Evolutionary conservation across 2,329 filamentous ascomycete genomes (phyloP).

Genomic region (Aspergillus neotritici): DNA sequence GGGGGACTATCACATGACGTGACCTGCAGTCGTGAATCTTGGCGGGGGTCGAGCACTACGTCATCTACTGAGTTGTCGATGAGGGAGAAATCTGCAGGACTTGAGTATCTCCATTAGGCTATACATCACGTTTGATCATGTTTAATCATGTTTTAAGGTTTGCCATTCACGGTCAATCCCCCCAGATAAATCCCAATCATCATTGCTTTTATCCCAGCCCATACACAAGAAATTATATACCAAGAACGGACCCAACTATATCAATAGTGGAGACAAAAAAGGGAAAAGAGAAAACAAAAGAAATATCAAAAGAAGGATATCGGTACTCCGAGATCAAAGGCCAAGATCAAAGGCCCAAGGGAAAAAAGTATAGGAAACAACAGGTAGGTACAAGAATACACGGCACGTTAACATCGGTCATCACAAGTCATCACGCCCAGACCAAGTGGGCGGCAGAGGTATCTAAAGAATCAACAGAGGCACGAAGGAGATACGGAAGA

Average conservation of each 20-base stretch:
- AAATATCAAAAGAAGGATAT: constrained; percentile 3
- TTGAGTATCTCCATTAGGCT: no score
- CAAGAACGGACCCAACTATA: not conserved
- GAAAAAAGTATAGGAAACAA: not conserved
- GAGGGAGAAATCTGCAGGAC: no score
- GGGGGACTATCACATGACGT: no score
- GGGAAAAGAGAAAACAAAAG: constrained; percentile 2
- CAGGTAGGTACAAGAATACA: constrained; percentile 3
- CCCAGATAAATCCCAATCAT: no score
- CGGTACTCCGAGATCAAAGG: not conserved
- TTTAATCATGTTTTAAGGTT: no score
- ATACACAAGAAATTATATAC: no score
- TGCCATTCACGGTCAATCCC: no score
- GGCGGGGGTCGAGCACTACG: no score
- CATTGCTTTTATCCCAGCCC: no score
- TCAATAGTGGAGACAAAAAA: constrained; percentile 6
- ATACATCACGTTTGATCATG: no score
- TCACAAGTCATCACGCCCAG: constrained; percentile 27
- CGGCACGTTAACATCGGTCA: constrained; percentile 21
- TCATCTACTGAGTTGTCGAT: no score
- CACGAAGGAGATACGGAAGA: constrained; percentile 12
- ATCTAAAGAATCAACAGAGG: constrained; percentile 23
- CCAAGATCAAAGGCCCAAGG: not conserved
- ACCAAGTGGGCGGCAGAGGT: constrained; percentile 19
- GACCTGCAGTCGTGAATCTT: no score